phyloP scores from a whole-genome alignment of 2,329 filamentous ascomycete genomes.

The Chaetomium strumarium region DNA sequence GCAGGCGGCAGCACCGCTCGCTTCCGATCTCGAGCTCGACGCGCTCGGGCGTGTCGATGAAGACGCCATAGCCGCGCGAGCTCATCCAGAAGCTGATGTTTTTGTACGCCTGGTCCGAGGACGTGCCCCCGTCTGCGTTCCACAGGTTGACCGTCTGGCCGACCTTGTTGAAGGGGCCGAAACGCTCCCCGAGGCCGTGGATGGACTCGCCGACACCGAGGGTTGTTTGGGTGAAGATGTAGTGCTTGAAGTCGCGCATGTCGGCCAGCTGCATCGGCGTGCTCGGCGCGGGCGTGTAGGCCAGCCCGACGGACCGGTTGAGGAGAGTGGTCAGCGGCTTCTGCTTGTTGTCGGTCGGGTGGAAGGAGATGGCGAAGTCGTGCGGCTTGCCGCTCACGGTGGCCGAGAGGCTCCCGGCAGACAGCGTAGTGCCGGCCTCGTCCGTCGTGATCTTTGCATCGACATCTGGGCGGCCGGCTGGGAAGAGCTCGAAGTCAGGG shows the following conservation, averaged over 20 bases:
- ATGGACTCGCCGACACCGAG: slow-evolving; percentile 58
- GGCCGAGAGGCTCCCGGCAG: slow-evolving; percentile 46
- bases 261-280: slow-evolving; percentile 49
- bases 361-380: slow-evolving; percentile 51
- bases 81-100: slow-evolving; percentile 66
- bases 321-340: slow-evolving; percentile 50
- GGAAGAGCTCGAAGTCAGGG: slow-evolving; percentile 54
- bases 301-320: slow-evolving; percentile 51
- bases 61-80: slow-evolving; percentile 69
- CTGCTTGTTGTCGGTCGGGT: slow-evolving; percentile 39
- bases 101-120: slow-evolving; percentile 66
- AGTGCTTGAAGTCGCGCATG: slow-evolving; percentile 47
- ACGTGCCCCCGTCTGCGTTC: slow-evolving; percentile 60
- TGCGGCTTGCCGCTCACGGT: slow-evolving; percentile 45
- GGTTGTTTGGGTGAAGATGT: slow-evolving; percentile 52
- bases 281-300: slow-evolving; percentile 48
- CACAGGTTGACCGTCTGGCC: slow-evolving; percentile 63
- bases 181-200: slow-evolving; percentile 70
- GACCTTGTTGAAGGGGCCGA: slow-evolving; percentile 70
- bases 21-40: slow-evolving; percentile 70
- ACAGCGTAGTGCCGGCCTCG: slow-evolving; percentile 42
- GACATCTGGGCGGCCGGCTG: slow-evolving; percentile 41
- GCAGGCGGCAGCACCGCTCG: slow-evolving; percentile 64
- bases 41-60: slow-evolving; percentile 63
- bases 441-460: slow-evolving; percentile 36